Evolutionary conservation across 2,329 filamentous ascomycete genomes (phyloP).

Genomic region (Elsinoe australis): DNA sequence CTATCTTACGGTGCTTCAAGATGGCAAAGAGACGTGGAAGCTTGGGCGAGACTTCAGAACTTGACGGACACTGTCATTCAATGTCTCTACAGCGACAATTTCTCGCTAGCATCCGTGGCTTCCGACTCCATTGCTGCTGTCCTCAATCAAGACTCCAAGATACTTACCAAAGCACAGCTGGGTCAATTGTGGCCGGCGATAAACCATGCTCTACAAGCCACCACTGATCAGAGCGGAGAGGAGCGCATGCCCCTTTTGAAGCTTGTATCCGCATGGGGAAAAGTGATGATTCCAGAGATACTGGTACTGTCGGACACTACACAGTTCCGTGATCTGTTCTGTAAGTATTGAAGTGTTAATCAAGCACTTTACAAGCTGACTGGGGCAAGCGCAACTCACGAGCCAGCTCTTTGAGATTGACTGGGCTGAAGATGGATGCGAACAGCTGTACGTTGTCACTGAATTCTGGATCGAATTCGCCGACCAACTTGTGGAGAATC

Average conservation of each 20-base stretch:
- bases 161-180: constrained; percentile 2
- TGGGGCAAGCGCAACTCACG: constrained; percentile 9
- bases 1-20: neutral
- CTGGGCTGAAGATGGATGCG: constrained; percentile 14
- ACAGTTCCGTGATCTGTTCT: neutral
- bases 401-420: constrained; percentile 5
- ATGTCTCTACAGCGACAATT: neutral
- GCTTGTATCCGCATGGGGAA: constrained; percentile 4
- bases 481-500: constrained; percentile 56
- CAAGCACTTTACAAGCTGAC: too few species aligned
- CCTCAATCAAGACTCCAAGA: neutral
- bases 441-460: constrained; percentile 39
- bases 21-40: constrained; percentile 3
- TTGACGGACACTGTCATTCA: constrained; percentile 2
- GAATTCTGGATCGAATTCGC: constrained; percentile 78
- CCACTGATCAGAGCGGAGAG: neutral
- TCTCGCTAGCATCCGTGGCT: neutral
- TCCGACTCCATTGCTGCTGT: neutral
- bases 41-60: neutral
- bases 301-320: neutral
- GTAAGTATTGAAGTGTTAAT: neutral
- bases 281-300: constrained; percentile 9
- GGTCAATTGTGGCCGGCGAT: constrained; percentile 6
- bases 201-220: neutral
- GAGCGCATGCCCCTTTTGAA: constrained; percentile 9